Evolutionary conservation across 2,329 filamentous ascomycete species (phyloP).

Genomic region (Tolypocladium ophioglossoides): DNA sequence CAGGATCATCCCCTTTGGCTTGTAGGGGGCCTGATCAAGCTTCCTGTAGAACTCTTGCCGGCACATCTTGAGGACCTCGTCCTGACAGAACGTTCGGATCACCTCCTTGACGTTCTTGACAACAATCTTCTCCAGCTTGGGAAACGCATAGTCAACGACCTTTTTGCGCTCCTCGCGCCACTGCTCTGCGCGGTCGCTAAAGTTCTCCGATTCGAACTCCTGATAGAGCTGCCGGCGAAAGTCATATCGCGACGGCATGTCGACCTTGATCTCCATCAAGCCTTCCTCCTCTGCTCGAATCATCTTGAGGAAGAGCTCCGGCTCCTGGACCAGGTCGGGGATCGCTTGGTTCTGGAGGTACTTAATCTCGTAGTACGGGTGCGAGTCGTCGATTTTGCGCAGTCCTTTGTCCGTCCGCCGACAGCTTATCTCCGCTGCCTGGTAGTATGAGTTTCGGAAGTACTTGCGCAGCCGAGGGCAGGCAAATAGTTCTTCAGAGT

Average conservation of each 20-base stretch:
- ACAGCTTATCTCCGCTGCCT: conserved; percentile 75
- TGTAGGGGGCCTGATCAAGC: conserved; percentile 91
- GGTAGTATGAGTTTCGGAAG: conserved; percentile 74
- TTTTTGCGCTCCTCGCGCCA: conserved; percentile 88
- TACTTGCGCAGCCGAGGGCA: conserved; percentile 85
- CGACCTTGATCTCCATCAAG: conserved; percentile 73
- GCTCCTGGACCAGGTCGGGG: conserved; percentile 66
- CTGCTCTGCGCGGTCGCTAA: conserved; percentile 85
- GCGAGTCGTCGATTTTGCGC: conserved; percentile 85
- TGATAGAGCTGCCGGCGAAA: conserved; percentile 69
- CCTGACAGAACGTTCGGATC: conserved; percentile 86
- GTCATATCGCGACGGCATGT: conserved; percentile 62
- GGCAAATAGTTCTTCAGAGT: conserved; percentile 78
- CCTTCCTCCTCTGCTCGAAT: conserved; percentile 93
- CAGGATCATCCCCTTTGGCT: conserved; percentile 83
- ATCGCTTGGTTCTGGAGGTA: conserved; percentile 88
- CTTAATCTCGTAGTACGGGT: conserved; percentile 96
- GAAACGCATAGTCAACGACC: conserved; percentile 69
- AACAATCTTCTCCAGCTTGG: conserved; percentile 74
- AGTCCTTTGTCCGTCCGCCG: conserved; percentile 88
- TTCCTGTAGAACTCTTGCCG: conserved; percentile 82
- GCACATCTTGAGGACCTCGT: conserved; percentile 77
- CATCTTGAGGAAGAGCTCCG: conserved; percentile 93
- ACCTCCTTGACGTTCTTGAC: conserved; percentile 91
- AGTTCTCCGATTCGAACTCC: conserved; percentile 89